phyloP scores from a whole-genome alignment of 495 filamentous ascomycete genomes.

The Aspergillus biplanus region DNA sequence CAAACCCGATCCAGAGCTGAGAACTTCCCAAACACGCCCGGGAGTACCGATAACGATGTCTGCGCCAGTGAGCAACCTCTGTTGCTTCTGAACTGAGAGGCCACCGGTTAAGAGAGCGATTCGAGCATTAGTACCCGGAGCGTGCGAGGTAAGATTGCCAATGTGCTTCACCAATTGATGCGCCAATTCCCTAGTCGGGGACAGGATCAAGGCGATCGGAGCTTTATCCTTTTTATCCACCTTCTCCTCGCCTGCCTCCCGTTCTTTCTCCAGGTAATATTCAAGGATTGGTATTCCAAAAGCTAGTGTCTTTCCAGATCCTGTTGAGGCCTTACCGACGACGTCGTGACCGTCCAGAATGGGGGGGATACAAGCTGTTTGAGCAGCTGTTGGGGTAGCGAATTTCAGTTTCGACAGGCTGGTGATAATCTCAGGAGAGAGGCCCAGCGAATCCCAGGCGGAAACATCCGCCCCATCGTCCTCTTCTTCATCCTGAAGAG shows the following conservation, averaged over 20 bases:
- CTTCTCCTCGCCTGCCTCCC: constrained; percentile 25
- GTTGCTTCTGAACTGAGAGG: constrained; percentile 89
- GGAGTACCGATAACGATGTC: constrained; percentile 93
- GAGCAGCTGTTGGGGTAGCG: constrained; percentile 76
- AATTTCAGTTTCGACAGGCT: constrained; percentile 82
- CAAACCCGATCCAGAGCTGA: constrained; percentile 67
- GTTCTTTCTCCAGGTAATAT: constrained; percentile 44
- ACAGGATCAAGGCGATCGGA: constrained; percentile 85
- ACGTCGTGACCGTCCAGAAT: constrained; percentile 87
- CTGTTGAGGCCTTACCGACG: constrained; percentile 93
- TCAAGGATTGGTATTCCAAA: constrained; percentile 68
- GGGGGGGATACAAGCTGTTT: constrained; percentile 74
- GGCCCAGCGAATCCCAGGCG: constrained; percentile 71
- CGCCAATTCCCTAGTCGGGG: constrained; percentile 90
- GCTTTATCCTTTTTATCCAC: constrained; percentile 31
- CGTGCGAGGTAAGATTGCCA: constrained; percentile 63
- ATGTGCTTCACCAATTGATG: constrained; percentile 88
- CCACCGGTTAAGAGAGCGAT: constrained; percentile 89
- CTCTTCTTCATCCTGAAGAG: constrained; percentile 46
- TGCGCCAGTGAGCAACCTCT: constrained; percentile 71
- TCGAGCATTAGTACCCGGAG: constrained; percentile 59
- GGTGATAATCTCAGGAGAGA: constrained; percentile 69
- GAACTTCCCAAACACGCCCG: constrained; percentile 90
- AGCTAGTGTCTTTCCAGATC: constrained; percentile 96
- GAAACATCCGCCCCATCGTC: constrained; percentile 60